Evolutionary conservation across 2,329 filamentous ascomycete species (phyloP), one percentile per base, ranked within the genome.

Genomic region (Diaporthe sp.): DNA sequence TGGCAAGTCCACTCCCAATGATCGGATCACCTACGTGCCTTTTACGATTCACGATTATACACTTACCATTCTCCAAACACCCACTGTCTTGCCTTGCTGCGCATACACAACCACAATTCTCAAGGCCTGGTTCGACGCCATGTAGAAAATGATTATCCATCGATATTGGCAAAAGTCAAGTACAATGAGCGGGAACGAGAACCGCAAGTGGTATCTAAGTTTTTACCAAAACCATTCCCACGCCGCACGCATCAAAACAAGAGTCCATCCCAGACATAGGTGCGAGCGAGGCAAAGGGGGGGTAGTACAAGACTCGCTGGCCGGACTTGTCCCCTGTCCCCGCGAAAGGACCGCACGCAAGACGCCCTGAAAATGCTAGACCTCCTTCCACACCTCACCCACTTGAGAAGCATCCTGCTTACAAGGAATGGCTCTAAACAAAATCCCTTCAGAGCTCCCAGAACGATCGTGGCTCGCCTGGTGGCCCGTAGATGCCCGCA

Each of bases 361-460:
- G 61, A 73, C 71, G 61, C 71, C 71, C 53, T 73, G 61, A 69
- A 71, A 71, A 71, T 71, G 70, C 70, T 71, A 63, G 44, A 68
- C 56, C 47, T 35, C 56, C 25, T 37, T 42, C 44, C 56, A 55
- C 37, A 53, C 39, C 19, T 39, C 55, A 30, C 25, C 44, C 44
- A 35, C 15, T 32, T 7, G 59, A 63, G 44, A n/a, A 47, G 42
- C 42, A 71, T 30, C 61, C 42, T 51, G 44, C 47, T 66, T 51
- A 35, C 63, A 50, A 68, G 27, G 32, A 51, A 68, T 53, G 63
- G 19, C 47, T 22, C 27, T 32, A 71, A 47, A 51, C 55, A 61
- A 61, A 58, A 63, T 39, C 25, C 30, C 56, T 53, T 53, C 59
- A 51, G 5, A 71, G 56, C 70, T 71, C 70, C 70, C 70, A 71